Evolutionary conservation across 345 rosid genomes (phyloP).

Genomic region (Bruguiera sexangula): DNA sequence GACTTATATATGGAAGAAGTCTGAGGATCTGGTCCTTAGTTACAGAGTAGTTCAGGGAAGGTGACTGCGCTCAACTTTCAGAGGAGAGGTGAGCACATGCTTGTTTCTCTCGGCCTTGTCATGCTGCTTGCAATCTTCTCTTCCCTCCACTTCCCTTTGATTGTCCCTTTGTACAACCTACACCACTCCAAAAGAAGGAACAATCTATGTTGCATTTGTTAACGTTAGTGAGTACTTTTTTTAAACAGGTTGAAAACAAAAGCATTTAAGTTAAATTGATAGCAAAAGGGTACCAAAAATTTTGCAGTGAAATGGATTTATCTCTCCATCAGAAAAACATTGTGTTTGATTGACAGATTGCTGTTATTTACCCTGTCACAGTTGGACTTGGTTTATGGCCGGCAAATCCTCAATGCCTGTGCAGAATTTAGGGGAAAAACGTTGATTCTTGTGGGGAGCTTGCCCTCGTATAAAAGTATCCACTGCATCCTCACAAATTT

Average conservation of each 20-base stretch:
- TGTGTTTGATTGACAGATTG: constrained; percentile 6
- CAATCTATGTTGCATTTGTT: not conserved
- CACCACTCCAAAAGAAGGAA: too few relatives aligned
- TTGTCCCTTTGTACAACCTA: too few relatives aligned
- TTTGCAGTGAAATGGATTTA: not conserved
- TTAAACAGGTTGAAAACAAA: not conserved
- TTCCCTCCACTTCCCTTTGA: not conserved
- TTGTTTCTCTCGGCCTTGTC: not conserved
- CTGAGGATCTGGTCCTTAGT: constrained; percentile 89
- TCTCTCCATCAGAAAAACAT: not conserved
- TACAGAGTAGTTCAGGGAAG: constrained; percentile 74
- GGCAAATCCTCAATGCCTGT: constrained; percentile 19
- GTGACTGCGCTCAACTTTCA: constrained; percentile 35
- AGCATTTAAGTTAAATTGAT: not conserved
- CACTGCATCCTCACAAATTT: constrained; percentile 26
- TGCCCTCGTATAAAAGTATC: constrained; percentile 13
- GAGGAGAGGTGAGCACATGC: constrained; percentile 37
- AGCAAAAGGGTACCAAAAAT: not conserved
- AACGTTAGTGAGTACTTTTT: not conserved
- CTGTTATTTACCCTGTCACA: constrained; percentile 16
- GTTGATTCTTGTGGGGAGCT: constrained; percentile 22
- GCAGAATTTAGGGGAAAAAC: constrained; percentile 17
- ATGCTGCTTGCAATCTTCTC: not conserved
- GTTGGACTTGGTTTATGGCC: constrained; percentile 22
- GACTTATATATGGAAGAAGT: constrained; percentile 93